These are phyloP conservation scores for Tilletia horrida DNA, from an alignment of 1,284 basidiomycete genomes.

Conservation along the genomic window DNA sequence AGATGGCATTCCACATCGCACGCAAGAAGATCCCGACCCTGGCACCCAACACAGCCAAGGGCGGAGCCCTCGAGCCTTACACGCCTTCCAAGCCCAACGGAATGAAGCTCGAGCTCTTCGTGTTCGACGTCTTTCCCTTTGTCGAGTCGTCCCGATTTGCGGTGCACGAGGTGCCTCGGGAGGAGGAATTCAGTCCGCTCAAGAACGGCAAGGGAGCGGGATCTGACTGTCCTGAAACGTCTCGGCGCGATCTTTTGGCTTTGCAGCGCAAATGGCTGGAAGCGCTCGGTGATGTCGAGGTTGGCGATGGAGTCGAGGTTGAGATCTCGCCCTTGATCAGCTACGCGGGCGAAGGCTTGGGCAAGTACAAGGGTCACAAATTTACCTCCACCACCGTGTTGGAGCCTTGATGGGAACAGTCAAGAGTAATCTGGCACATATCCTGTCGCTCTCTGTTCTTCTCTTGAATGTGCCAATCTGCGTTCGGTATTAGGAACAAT, in stretches of 20 bases:
- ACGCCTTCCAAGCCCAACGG: constrained; percentile 91
- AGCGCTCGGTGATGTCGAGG: constrained; percentile 67
- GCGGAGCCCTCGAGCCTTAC: constrained; percentile 64
- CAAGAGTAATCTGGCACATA: too few species aligned
- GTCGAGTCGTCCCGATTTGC: constrained; percentile 67
- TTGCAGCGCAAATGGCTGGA: constrained; percentile 84
- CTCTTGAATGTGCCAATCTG: too few species aligned
- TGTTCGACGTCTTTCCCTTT: constrained; percentile 98
- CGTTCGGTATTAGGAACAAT: too few species aligned
- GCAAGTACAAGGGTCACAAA: constrained; percentile 71
- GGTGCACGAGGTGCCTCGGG: constrained; percentile 81
- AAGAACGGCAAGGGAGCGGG: constrained; percentile 95
- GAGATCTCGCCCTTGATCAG: constrained; percentile 84
- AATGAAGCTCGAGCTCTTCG: constrained; percentile 98
- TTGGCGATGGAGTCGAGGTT: constrained; percentile 72
- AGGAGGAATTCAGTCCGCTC: constrained; percentile 90
- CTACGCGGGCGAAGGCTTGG: constrained; percentile 88
- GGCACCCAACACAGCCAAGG: constrained; percentile 56
- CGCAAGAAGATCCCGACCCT: constrained; percentile 92
- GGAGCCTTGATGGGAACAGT: constrained; percentile 8
- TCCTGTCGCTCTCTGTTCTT: too few species aligned
- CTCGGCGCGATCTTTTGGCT: constrained; percentile 80
- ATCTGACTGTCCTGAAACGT: constrained; percentile 89
- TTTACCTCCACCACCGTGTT: constrained; percentile 57
- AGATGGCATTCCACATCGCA: constrained; percentile 95